These are phyloP conservation scores for Cytospora mali DNA, from an alignment of 2,329 filamentous ascomycete genomes.

Conservation along the genomic window DNA sequence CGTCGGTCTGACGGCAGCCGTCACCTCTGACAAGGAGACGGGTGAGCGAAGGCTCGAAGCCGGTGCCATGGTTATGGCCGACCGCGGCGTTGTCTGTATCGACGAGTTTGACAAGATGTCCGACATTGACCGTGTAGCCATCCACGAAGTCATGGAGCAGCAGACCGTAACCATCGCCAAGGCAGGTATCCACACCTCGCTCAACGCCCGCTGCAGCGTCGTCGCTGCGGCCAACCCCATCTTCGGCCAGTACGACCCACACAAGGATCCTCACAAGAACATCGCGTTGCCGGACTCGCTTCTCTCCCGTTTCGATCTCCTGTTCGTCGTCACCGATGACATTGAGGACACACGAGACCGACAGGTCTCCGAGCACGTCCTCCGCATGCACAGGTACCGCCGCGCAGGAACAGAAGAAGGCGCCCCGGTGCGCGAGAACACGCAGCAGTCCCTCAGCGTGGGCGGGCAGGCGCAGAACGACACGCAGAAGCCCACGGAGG, in stretches of 20 bases:
- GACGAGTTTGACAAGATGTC: constrained; percentile 99
- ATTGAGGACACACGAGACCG: constrained; percentile 93
- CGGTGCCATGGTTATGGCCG: constrained; percentile 97
- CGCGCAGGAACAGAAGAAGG: constrained; percentile 92
- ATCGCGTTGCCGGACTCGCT: constrained; percentile 96
- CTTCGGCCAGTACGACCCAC: constrained; percentile 96
- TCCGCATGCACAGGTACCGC: constrained; percentile 96
- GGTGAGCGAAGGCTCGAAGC: constrained; percentile 93
- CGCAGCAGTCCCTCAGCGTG: constrained; percentile 81
- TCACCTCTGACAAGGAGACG: constrained; percentile 96
- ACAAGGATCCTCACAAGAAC: constrained; percentile 98
- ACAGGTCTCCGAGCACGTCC: constrained; percentile 91
- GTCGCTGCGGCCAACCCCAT: constrained; percentile 96
- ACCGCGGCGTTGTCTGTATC: constrained; percentile 96
- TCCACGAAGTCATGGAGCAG: constrained; percentile 99
- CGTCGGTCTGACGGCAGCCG: constrained; percentile 94
- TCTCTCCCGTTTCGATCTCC: constrained; percentile 94
- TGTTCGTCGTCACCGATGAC: constrained; percentile 97
- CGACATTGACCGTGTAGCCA: constrained; percentile 94
- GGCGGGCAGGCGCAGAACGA: constrained; percentile 78
- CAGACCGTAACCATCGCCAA: constrained; percentile 99
- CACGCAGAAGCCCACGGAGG: constrained; percentile 76
- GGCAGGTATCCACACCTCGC: constrained; percentile 94
- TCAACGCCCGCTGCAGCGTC: constrained; percentile 96
- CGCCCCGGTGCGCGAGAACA: constrained; percentile 87